A percentile compares a stretch with the other conserved stretches of the same genome.
Conservation (phyloP, 2,329 filamentous ascomycete species). For the Calonectria crousiana region DNA sequence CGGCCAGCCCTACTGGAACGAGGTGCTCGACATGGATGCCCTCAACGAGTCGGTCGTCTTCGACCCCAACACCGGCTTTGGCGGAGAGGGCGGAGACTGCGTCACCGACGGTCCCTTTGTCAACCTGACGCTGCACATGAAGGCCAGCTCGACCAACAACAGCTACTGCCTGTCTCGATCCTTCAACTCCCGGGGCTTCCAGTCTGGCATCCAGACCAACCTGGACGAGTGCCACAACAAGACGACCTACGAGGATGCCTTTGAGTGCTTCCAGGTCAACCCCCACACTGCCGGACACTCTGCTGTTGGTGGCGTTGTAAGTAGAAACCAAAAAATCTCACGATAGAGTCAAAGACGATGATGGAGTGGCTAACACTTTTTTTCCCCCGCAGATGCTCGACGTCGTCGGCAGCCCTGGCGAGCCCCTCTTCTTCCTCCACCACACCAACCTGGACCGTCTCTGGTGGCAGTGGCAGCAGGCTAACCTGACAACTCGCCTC, state of each 20-base stretch:
- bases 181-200: slow-evolving; percentile 19
- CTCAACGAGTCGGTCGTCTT: slow-evolving; percentile 16
- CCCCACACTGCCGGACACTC: slow-evolving; percentile 24
- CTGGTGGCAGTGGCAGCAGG: slow-evolving; percentile 36
- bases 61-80: slow-evolving; percentile 17
- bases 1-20: slow-evolving; percentile 27
- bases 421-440: slow-evolving; percentile 29
- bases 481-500: slow-evolving; percentile 24
- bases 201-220: slow-evolving; percentile 13
- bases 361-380: neutral
- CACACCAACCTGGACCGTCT: slow-evolving; percentile 30
- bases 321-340: neutral
- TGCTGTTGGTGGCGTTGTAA: slow-evolving; percentile 24
- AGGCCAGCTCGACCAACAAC: neutral
- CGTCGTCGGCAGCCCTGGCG: slow-evolving; percentile 20
- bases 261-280: slow-evolving; percentile 21
- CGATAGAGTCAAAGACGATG: neutral
- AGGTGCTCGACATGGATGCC: slow-evolving; percentile 17
- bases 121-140: slow-evolving; percentile 22
- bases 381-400: slow-evolving; percentile 21
- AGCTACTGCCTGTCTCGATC: slow-evolving; percentile 12
- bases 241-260: slow-evolving; percentile 19
- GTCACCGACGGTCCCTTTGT: slow-evolving; percentile 26
- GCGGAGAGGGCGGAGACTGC: slow-evolving; percentile 14
- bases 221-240: slow-evolving; percentile 20